Evolutionary conservation across 306 rosid genomes (phyloP).

Genomic region (Cucurbita moschata): DNA sequence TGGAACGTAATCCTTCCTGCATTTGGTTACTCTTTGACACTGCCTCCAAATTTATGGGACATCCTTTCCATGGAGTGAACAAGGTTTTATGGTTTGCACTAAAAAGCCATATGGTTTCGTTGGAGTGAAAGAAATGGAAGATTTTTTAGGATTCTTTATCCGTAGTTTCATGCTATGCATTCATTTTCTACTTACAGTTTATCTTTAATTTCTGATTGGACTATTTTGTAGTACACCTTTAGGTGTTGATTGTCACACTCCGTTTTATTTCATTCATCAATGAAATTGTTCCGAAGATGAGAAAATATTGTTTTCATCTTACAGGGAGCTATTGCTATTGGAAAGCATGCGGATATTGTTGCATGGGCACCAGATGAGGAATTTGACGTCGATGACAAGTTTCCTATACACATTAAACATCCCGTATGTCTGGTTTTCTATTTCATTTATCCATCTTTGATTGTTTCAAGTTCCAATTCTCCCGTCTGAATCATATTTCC

Average conservation of each 20-base stretch:
- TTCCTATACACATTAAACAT: conserved; percentile 48
- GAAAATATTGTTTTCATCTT: conserved; percentile 2
- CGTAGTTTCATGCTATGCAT: not conserved
- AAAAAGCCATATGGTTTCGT: not conserved
- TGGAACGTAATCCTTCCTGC: not conserved
- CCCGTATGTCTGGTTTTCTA: conserved; percentile 31
- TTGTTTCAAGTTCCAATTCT: not conserved
- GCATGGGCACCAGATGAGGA: conserved; percentile 88
- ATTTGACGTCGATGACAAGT: conserved; percentile 39
- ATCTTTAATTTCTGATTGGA: too few species aligned
- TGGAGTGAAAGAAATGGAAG: not conserved
- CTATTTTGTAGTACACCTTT: too few species aligned
- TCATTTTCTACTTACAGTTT: too few species aligned
- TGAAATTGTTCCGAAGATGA: not conserved
- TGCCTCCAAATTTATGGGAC: not conserved
- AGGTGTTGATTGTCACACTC: too few species aligned
- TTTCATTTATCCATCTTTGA: not conserved
- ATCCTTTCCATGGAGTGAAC: not conserved
- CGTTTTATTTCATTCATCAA: too few species aligned
- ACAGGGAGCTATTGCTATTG: conserved; percentile 64
- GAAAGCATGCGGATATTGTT: conserved; percentile 77
- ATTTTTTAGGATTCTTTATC: not conserved
- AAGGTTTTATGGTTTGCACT: not conserved
- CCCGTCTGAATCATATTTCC: not conserved
- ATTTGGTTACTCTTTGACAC: not conserved